Percentiles rank a stretch among this genome's conserved stretches.
Conservation (phyloP, 1,284 basidiomycete genomes). For the Ustilago curta region DNA sequence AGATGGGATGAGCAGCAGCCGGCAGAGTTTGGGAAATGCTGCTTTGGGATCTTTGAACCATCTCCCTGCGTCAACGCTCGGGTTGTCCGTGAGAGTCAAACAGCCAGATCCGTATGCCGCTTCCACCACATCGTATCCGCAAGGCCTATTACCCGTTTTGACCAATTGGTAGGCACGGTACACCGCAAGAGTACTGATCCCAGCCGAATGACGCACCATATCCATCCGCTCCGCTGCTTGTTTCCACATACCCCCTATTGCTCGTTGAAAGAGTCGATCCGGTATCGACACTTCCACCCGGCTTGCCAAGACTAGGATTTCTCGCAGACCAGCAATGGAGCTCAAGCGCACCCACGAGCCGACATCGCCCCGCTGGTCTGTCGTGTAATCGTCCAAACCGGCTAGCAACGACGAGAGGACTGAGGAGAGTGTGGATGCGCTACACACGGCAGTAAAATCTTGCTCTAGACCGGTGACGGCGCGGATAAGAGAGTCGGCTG, state of each 20-base stretch:
- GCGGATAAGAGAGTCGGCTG: constrained; percentile 75
- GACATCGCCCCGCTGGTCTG: constrained; percentile 94
- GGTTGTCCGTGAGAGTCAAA: background rate
- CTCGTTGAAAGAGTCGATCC: constrained; percentile 23
- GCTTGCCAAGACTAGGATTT: constrained; percentile 74
- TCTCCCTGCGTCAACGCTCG: background rate
- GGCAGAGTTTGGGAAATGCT: constrained; percentile 20
- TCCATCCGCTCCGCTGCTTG: constrained; percentile 92
- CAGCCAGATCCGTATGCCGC: constrained; percentile 5
- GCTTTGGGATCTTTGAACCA: constrained; percentile 35
- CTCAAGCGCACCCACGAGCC: constrained; percentile 94
- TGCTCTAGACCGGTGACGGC: constrained; percentile 9
- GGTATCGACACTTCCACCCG: constrained; percentile 1
- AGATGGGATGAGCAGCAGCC: constrained; percentile 22
- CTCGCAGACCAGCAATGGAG: constrained; percentile 75
- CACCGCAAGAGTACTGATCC: constrained; percentile 69
- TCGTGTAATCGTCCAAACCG: constrained; percentile 88
- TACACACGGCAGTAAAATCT: constrained; percentile 4
- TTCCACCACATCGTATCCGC: constrained; percentile 28
- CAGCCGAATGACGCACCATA: constrained; percentile 84
- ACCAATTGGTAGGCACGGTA: constrained; percentile 16
- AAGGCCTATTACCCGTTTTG: background rate
- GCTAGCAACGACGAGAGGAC: constrained; percentile 66
- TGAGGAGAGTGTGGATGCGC: background rate
- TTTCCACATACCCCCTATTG: constrained; percentile 78